Base-by-base conservation (phyloP, 2,329 filamentous ascomycete species). In the Phoma sp. region DNA sequence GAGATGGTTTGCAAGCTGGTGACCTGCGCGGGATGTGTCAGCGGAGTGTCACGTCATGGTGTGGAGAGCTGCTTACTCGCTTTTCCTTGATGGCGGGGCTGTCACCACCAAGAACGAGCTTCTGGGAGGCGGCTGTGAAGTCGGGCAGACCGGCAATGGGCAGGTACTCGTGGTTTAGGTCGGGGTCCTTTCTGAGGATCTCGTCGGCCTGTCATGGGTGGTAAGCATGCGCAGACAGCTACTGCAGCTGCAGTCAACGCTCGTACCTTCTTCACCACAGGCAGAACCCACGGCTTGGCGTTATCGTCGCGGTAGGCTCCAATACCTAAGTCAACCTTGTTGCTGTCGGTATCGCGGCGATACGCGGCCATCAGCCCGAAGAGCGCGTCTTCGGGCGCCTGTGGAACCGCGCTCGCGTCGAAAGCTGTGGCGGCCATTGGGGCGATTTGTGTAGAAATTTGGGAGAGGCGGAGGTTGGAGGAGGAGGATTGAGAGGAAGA, bases 91-190 rank as follows among this genome's bases (percentile, higher is more conserved):
- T 84, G 52, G 93, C 95, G 38, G 91, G 86, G 46, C 91, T 96
- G 66, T 89, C 85, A 36, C 77, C 76, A 46, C 95, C 93, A 29
- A 98, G 83, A 56, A 97, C 89, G 67, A 98, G 83, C 80, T 95
- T 93, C 74, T 93, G 91, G 23, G 95, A 93, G 72, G 95, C 96
- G 66, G 86, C 83, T 55, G 91, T 97, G 80, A 97, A 96, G 60
- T 88, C 83, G 51, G 88, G 79, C 55, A 98, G 84, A 71, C 95
- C 95, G 59, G 92, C 89, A 75, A 99, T 99, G 55, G 95, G 93
- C 56, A 96, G 91, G 79, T 99, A 99, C 83, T 99, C 95, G 82
- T 99, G 93, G 81, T 99, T 96, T 68, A 96, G 83, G 56, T 90
- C 85, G 72, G 93, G 92, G 78, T 97, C 92, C 73, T 89, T 89